Evolutionary conservation across 148 eudicot genomes (phyloP), one percentile per base, ranked within the genome.

Genomic region (Dianthus caryophyllus): DNA sequence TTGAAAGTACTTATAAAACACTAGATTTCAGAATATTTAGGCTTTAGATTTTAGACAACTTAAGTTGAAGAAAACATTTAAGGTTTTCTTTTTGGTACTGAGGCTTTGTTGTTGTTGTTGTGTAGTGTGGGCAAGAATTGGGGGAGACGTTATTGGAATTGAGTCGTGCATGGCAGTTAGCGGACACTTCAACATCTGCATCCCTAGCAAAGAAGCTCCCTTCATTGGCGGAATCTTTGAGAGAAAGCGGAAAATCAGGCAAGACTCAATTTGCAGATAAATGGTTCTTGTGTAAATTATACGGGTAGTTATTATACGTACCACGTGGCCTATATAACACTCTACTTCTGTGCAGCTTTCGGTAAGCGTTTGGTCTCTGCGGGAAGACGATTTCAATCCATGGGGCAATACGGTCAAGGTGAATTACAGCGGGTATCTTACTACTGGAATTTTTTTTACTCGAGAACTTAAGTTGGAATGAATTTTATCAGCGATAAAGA

Each of bases 321-420:
- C n/a, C n/a, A n/a, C n/a, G n/a, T 54, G 31, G n/a, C 57, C 20
- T 53, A 17, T 53, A 33, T n/a, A n/a, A n/a, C n/a, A 6, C 61
- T 54, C n/a, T 16, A 61, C 68, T 66, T 20, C 55, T 69, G 30
- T 67, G 63, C 81, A 94, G 99, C 97, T 71, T 74, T 94, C 47
- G 99, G 99, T 67, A 90, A 80, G 78, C 88, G 97, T 36, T 82
- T 94, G 83, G 50, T 82, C 57, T 79, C 96, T 75, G 84, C 96
- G 73, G 96, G 96, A 76, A 86, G 93, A 71, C 86, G 97, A 82
- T 94, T 94, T 75, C 96, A 88, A 70, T 71, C 90, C 24, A 94
- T 85, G 90, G 99, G 99, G 50, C 96, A 84, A 67, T 94, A 90
- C 77, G 96, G 93, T 67, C 88, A 90, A 84, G 99, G 99, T 72